phyloP scores from a whole-genome alignment of 371 early-diverging fungal species.

The Mortierella sp. region DNA sequence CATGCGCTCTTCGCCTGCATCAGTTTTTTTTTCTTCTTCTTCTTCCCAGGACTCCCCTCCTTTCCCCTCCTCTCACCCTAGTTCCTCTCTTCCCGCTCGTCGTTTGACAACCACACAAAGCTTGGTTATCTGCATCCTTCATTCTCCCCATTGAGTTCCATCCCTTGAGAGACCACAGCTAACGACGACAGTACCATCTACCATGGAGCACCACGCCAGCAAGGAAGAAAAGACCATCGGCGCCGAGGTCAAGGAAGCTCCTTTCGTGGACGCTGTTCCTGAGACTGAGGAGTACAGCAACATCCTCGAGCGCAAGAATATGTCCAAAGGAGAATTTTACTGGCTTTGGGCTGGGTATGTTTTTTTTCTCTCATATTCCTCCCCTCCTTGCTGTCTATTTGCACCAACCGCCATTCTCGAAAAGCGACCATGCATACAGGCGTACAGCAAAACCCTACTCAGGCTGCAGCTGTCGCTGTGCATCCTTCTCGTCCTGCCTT shows the following conservation, averaged over 20 bases:
- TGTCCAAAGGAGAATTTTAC: conserved; percentile 16
- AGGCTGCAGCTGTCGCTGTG: not conserved
- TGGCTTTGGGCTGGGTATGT: conserved; percentile 27
- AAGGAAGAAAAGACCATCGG: not conserved
- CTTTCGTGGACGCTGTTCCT: not conserved
- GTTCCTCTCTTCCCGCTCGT: not conserved
- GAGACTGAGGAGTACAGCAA: conserved; percentile 15
- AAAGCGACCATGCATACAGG: no score
- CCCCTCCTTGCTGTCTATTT: not conserved
- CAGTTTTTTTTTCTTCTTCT: not conserved
- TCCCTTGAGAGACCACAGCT: not conserved
- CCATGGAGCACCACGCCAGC: not conserved
- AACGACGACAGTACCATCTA: not conserved
- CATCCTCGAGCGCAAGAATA: conserved; percentile 24
- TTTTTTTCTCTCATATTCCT: not conserved
- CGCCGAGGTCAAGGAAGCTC: not conserved
- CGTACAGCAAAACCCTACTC: not conserved
- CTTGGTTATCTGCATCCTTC: not conserved
- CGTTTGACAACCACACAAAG: not conserved
- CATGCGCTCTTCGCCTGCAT: not conserved
- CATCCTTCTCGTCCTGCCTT: not conserved
- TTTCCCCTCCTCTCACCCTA: not conserved
- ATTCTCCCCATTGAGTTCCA: not conserved
- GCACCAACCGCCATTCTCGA: not conserved
- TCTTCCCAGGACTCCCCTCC: not conserved